Conservation (phyloP, 768 basidiomycete species). For the Mycena filopes region DNA sequence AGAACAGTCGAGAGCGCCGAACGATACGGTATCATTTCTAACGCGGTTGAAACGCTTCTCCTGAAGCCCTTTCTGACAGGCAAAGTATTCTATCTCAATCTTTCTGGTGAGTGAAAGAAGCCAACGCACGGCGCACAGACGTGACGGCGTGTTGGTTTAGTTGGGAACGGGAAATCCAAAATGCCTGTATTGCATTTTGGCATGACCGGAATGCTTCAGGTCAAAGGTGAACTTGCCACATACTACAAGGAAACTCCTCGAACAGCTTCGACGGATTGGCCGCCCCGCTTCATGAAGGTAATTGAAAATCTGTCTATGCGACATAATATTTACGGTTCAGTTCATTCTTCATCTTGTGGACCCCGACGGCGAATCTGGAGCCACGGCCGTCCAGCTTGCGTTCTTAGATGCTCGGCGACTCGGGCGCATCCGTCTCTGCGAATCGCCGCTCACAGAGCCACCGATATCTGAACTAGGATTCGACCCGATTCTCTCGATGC, state of each 20-base stretch:
- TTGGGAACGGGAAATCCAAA: no score
- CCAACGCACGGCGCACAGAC: no score
- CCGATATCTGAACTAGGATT: conserved; percentile 81
- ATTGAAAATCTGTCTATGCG: not conserved
- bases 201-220: conserved; percentile 88
- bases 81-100: conserved; percentile 73
- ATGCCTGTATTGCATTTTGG: conserved; percentile 83
- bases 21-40: conserved; percentile 59
- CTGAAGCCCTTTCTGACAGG: conserved; percentile 45
- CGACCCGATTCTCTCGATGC: conserved; percentile 81
- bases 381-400: conserved; percentile 61
- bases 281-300: conserved; percentile 76
- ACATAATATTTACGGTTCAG: conserved; percentile 42
- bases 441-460: conserved; percentile 66
- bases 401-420: conserved; percentile 80
- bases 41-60: not conserved
- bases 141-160: no score
- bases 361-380: conserved; percentile 38
- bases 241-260: conserved; percentile 61
- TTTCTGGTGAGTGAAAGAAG: conserved; percentile 73
- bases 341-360: conserved; percentile 72
- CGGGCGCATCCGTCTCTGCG: conserved; percentile 73
- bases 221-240: conserved; percentile 58
- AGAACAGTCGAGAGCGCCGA: conserved; percentile 58
- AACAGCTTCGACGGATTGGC: conserved; percentile 61